Conservation (phyloP, 352 stramenopile species). For the Phytophthora hybrid region DNA sequence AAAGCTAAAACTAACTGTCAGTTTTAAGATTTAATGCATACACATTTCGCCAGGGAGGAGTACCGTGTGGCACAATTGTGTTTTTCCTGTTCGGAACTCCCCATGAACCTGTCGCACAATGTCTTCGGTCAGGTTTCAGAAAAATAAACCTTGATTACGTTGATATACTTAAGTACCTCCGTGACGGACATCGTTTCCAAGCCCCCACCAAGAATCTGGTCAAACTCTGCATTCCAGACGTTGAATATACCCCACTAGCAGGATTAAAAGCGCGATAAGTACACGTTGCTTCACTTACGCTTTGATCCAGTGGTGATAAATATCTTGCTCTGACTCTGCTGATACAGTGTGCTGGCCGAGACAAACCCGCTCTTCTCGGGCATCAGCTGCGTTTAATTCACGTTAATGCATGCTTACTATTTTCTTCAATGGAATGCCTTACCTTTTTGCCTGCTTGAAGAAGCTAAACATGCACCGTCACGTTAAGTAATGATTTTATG, state of each 20-base stretch:
- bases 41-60: not conserved
- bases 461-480: conserved; percentile 41
- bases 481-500: not conserved
- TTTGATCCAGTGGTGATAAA: conserved; percentile 84
- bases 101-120: conserved; percentile 78
- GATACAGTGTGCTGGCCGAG: conserved; percentile 69
- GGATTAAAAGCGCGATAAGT: not conserved
- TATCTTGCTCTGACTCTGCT: conserved; percentile 76
- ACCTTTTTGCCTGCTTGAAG: conserved; percentile 83
- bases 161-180: conserved; percentile 56
- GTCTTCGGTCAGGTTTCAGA: not conserved
- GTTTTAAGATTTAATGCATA: not conserved
- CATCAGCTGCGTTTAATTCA: conserved; percentile 51
- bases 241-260: not conserved
- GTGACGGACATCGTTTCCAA: conserved; percentile 93
- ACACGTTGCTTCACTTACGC: conserved; percentile 40
- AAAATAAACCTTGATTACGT: not conserved
- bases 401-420: not conserved
- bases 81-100: conserved; percentile 96
- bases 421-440: not conserved
- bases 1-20: conserved; percentile 48
- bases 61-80: conserved; percentile 94
- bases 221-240: conserved; percentile 61
- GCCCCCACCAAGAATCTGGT: conserved; percentile 87
- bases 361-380: conserved; percentile 82